Percentiles rank a stretch among this genome's conserved stretches.
Conservation (phyloP, 2,329 filamentous ascomycete genomes). For the Fusarium longipes region DNA sequence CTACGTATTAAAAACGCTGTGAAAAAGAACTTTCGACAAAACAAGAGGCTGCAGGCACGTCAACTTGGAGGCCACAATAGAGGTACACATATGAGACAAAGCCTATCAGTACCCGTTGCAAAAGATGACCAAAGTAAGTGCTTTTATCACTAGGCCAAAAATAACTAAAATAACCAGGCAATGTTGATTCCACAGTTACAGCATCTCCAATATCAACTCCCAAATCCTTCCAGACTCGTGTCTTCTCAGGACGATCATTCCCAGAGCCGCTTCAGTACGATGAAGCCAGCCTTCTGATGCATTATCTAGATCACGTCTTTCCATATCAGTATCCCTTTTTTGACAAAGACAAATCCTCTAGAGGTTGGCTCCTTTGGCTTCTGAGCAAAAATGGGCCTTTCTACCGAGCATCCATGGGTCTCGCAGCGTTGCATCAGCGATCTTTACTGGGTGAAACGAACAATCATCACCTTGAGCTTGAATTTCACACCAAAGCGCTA, state of each 20-base stretch:
- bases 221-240: neutral
- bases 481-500: neutral
- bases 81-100: accelerated
- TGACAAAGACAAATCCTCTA: neutral
- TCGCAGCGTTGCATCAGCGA: neutral
- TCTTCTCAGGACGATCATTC: neutral
- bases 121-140: neutral
- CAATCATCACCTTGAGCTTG: neutral
- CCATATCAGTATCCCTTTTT: neutral
- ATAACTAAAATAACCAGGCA: neutral
- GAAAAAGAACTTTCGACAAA: neutral
- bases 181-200: neutral
- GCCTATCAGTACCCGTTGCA: accelerated
- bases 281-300: neutral
- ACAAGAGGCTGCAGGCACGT: neutral
- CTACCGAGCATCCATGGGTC: neutral
- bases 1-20: neutral
- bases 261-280: neutral
- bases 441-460: neutral
- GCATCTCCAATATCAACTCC: neutral
- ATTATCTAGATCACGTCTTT: neutral
- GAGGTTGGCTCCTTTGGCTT: neutral
- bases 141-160: accelerated
- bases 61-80: accelerated
- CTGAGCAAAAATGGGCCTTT: neutral